Conservation (phyloP, 75 land plant genomes). For the Pinus taeda region DNA sequence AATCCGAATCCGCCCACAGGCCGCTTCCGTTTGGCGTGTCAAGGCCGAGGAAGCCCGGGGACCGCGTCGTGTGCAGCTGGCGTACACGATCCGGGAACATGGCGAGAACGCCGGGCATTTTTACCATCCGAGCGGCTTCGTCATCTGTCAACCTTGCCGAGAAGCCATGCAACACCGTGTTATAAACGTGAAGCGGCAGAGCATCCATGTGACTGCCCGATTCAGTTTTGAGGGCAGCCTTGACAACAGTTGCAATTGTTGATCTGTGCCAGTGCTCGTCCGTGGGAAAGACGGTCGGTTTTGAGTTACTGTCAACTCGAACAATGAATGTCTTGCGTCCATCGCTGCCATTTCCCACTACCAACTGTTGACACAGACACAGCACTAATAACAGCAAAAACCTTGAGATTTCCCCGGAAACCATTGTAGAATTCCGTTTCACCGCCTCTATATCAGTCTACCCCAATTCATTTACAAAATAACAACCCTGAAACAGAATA, state of each 20-base stretch:
- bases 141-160: conserved; percentile 51
- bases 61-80: conserved; percentile 61
- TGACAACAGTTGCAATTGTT: background rate
- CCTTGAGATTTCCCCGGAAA: background rate
- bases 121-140: conserved; percentile 29
- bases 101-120: conserved; percentile 47
- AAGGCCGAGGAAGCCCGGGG: conserved; percentile 66
- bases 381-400: background rate
- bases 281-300: background rate
- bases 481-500: no score
- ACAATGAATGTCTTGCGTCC: background rate
- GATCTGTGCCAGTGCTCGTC: background rate
- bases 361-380: background rate
- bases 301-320: background rate
- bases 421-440: background rate
- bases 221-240: background rate
- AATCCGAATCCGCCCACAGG: conserved; percentile 78
- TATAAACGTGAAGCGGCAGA: conserved; percentile 49
- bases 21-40: conserved; percentile 22
- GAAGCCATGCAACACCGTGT: conserved; percentile 60
- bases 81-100: conserved; percentile 47
- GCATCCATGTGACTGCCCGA: no score
- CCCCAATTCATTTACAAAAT: no score
- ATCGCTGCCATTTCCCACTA: no score
- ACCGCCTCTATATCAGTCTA: no score